Conservation (phyloP, 225 moss, liverwort and hornwort genomes). For the Bryoerythrophyllum caledonicum region DNA sequence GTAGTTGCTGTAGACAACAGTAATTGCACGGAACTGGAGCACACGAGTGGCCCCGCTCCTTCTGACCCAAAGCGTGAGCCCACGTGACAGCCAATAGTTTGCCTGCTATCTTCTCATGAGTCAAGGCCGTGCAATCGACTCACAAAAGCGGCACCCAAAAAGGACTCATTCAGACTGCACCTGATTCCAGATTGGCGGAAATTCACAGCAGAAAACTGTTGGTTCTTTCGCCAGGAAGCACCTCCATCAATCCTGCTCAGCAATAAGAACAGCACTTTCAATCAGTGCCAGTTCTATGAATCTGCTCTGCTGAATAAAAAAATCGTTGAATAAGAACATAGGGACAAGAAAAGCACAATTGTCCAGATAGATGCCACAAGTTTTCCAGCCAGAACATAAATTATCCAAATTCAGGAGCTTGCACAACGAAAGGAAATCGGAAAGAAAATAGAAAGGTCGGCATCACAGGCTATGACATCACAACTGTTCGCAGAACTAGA, state of each 20-base stretch:
- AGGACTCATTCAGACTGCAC: neutral
- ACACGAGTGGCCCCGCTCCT: constrained; percentile 4
- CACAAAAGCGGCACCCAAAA: neutral
- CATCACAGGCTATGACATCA: neutral
- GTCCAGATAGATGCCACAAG: neutral
- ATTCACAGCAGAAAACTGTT: neutral
- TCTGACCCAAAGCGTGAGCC: neutral
- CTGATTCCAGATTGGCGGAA: neutral
- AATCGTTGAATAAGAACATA: neutral
- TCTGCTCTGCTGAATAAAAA: neutral
- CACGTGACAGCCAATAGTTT: neutral
- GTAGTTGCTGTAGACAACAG: neutral
- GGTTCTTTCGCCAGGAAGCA: neutral
- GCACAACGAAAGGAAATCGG: too few relatives aligned
- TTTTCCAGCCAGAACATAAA: neutral
- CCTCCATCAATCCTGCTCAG: neutral
- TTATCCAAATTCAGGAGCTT: neutral
- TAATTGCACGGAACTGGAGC: neutral
- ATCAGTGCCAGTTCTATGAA: neutral
- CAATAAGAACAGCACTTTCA: neutral
- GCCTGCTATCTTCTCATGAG: neutral
- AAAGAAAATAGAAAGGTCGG: neutral
- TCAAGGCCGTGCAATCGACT: neutral
- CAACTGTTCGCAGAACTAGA: neutral
- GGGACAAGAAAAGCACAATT: neutral